Evolutionary conservation across 495 filamentous ascomycete genomes (phyloP).

Genomic region (Parachaetomium inaequale): DNA sequence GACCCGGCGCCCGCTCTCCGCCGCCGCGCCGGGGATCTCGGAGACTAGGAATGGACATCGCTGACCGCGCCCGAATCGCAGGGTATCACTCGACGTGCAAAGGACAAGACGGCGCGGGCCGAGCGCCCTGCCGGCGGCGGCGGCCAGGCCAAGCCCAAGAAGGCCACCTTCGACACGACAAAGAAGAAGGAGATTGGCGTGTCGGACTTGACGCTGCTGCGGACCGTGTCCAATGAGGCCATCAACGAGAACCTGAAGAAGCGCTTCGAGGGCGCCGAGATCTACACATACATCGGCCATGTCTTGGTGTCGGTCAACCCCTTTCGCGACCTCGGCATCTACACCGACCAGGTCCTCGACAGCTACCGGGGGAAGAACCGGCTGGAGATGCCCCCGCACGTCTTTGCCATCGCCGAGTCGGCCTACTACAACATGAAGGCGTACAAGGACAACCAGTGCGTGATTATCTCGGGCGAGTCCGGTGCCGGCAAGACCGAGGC

Average conservation of each 20-base stretch:
- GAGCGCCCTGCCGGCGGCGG: conserved; percentile 49
- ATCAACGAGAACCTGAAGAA: conserved; percentile 99
- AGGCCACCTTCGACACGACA: conserved; percentile 88
- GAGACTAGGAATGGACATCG: not conserved
- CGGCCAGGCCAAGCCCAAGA: conserved; percentile 70
- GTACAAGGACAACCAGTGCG: conserved; percentile 98
- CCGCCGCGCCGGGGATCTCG: not conserved
- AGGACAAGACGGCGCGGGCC: conserved; percentile 62
- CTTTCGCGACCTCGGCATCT: conserved; percentile 97
- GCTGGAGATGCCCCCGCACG: conserved; percentile 90
- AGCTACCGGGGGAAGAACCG: conserved; percentile 95
- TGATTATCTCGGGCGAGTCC: conserved; percentile 98
- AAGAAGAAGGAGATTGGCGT: conserved; percentile 99
- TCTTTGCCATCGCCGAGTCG: conserved; percentile 95
- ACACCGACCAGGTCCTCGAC: conserved; percentile 86
- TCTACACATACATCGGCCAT: conserved; percentile 99
- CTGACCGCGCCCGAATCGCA: conserved; percentile 27
- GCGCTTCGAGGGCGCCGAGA: conserved; percentile 92
- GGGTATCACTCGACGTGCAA: conserved; percentile 56
- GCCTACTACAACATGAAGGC: conserved; percentile 99
- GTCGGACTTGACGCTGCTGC: conserved; percentile 93
- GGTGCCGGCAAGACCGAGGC: conserved; percentile 99
- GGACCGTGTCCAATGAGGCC: conserved; percentile 96
- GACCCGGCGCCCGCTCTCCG: not conserved
- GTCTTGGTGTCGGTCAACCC: conserved; percentile 99